phyloP scores from a whole-genome alignment of 2,329 filamentous ascomycete species.

The Trichoderma sp. region DNA sequence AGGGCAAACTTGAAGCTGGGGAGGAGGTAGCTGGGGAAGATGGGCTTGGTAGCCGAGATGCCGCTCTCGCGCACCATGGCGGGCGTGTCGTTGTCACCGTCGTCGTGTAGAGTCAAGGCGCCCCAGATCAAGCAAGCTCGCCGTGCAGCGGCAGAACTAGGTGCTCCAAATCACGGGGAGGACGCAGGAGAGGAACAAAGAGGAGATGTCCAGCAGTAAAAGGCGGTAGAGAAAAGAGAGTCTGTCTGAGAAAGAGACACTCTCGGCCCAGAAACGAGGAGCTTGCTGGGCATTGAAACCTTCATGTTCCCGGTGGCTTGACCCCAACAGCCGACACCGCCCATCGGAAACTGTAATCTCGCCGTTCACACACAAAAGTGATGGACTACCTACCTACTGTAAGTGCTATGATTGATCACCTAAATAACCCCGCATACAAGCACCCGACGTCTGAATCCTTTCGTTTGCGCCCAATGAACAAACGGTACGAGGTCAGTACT shows the following conservation, averaged over 20 bases:
- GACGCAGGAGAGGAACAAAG: not conserved
- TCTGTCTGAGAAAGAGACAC: not conserved
- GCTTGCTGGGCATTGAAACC: conserved; percentile 1
- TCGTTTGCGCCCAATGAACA: not conserved
- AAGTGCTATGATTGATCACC: conserved; percentile 10
- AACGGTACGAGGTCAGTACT: too few relatives aligned
- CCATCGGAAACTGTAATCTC: conserved; percentile 13
- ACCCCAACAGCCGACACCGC: conserved; percentile 19
- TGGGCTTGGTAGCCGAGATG: conserved; percentile 47
- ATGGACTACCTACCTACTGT: not conserved
- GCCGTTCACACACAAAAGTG: not conserved
- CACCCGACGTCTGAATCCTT: not conserved
- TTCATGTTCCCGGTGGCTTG: conserved; percentile 6
- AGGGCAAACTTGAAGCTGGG: conserved; percentile 55
- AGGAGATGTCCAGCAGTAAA: not conserved
- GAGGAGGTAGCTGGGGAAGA: conserved; percentile 56
- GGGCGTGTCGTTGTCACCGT: conserved; percentile 11
- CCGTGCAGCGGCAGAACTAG: not conserved
- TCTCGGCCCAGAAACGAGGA: not conserved
- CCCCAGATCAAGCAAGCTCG: conserved; percentile 17
- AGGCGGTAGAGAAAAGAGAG: not conserved
- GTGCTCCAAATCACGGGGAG: not conserved
- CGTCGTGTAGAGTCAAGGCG: conserved; percentile 1
- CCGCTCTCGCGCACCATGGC: conserved; percentile 43
- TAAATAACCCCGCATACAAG: conserved; percentile 16